Conservation (phyloP, 768 basidiomycete species). For the Termitomyces titanicus region DNA sequence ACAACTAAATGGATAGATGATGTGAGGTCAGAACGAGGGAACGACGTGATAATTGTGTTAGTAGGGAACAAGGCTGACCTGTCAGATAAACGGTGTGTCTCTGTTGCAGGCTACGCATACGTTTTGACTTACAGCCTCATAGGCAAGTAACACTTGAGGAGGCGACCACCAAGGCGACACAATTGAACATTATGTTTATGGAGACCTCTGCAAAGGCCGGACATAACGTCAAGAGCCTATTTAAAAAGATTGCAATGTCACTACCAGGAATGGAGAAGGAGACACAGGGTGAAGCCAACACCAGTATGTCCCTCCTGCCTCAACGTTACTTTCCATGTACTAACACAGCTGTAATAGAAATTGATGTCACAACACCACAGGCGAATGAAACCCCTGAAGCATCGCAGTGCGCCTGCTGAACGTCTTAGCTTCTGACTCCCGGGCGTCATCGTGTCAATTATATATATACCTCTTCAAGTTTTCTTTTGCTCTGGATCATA, state of each 20-base stretch:
- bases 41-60: conserved; percentile 96
- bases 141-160: conserved; percentile 99
- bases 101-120: conserved; percentile 1
- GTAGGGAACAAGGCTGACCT: conserved; percentile 99
- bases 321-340: not conserved
- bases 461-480: conserved; percentile 17
- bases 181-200: conserved; percentile 96
- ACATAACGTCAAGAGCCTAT: conserved; percentile 97
- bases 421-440: conserved; percentile 8
- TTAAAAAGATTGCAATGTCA: conserved; percentile 99
- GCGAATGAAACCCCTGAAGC: conserved; percentile 77
- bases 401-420: conserved; percentile 79
- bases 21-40: conserved; percentile 94
- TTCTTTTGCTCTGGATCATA: conserved; percentile 11
- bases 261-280: conserved; percentile 95
- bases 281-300: conserved; percentile 52
- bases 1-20: conserved; percentile 99
- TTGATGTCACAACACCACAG: conserved; percentile 81
- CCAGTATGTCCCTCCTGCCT: conserved; percentile 34
- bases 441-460: conserved; percentile 14
- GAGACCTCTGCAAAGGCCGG: conserved; percentile 99
- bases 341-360: conserved; percentile 51
- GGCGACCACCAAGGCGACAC: conserved; percentile 85
- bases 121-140: conserved; percentile 10
- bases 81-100: conserved; percentile 90